These are phyloP conservation scores for Phytopythium montanum DNA, from an alignment of 352 stramenopile species.

Conservation along the genomic window DNA sequence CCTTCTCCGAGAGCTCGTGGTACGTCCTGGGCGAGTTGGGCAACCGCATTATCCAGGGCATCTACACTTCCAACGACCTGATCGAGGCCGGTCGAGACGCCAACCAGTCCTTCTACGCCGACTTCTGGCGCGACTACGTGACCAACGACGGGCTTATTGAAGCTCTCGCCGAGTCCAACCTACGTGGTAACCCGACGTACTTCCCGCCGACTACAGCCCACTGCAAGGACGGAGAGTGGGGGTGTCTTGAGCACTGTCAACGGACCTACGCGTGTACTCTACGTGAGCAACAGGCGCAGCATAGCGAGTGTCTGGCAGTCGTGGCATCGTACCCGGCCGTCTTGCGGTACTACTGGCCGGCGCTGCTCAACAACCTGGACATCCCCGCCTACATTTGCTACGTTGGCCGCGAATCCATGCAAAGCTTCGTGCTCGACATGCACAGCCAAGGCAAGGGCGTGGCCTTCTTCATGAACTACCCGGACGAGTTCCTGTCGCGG, in stretches of 20 bases:
- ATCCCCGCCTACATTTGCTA: slow-evolving; percentile 25
- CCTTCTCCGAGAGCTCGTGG: too few species aligned
- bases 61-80: slow-evolving; percentile 24
- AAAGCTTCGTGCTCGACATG: slow-evolving; percentile 12
- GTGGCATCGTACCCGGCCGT: slow-evolving; percentile 10
- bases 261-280: slow-evolving; percentile 24
- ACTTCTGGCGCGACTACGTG: slow-evolving; percentile 32
- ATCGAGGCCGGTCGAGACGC: slow-evolving; percentile 12
- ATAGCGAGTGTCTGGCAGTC: slow-evolving; percentile 24
- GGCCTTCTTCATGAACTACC: slow-evolving; percentile 28
- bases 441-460: slow-evolving; percentile 11
- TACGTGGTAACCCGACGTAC: slow-evolving; percentile 11
- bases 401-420: slow-evolving; percentile 8
- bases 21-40: neutral
- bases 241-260: slow-evolving; percentile 24
- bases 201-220: slow-evolving; percentile 10
- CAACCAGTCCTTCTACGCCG: slow-evolving; percentile 10
- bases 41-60: slow-evolving; percentile 13
- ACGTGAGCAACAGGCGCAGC: slow-evolving; percentile 9
- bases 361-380: slow-evolving; percentile 19
- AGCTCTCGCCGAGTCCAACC: slow-evolving; percentile 3
- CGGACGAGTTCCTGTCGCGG: slow-evolving; percentile 17
- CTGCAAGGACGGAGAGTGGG: slow-evolving; percentile 15
- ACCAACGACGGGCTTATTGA: slow-evolving; percentile 10
- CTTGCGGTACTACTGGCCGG: slow-evolving; percentile 15